These are phyloP conservation scores for Salix suchowensis DNA, from an alignment of 345 rosid species.

Conservation along the genomic window DNA sequence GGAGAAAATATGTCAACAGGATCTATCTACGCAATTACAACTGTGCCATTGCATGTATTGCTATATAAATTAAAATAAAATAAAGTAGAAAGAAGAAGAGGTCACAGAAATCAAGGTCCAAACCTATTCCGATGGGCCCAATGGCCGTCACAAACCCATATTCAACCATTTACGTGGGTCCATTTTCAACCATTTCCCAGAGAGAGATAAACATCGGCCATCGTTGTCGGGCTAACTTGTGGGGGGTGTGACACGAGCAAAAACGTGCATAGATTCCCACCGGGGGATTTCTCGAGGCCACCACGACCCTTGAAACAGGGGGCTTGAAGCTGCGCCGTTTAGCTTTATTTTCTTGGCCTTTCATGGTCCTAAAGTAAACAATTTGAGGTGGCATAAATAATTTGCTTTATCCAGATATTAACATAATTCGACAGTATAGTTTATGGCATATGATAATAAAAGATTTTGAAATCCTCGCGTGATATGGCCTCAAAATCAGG, in stretches of 20 bases:
- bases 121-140: not conserved
- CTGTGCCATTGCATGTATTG: no score
- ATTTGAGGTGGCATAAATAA: not conserved
- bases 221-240: not conserved
- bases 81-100: no score
- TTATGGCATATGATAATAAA: not conserved
- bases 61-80: no score
- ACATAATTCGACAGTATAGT: not conserved
- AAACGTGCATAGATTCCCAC: slow-evolving; percentile 36
- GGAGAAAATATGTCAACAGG: no score
- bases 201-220: not conserved
- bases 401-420: not conserved
- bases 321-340: slow-evolving; percentile 38
- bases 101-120: no score
- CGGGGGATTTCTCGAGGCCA: slow-evolving; percentile 39
- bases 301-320: slow-evolving; percentile 39
- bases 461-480: slow-evolving; percentile 36
- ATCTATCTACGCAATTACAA: no score
- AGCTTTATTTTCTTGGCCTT: slow-evolving; percentile 20
- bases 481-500: slow-evolving; percentile 53
- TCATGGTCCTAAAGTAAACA: slow-evolving; percentile 11
- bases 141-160: not conserved
- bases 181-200: no score
- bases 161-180: no score
- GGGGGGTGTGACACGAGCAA: slow-evolving; percentile 10